Evolutionary conservation across 208 protist genomes (phyloP).

Genomic region (Porcisia deanei): DNA sequence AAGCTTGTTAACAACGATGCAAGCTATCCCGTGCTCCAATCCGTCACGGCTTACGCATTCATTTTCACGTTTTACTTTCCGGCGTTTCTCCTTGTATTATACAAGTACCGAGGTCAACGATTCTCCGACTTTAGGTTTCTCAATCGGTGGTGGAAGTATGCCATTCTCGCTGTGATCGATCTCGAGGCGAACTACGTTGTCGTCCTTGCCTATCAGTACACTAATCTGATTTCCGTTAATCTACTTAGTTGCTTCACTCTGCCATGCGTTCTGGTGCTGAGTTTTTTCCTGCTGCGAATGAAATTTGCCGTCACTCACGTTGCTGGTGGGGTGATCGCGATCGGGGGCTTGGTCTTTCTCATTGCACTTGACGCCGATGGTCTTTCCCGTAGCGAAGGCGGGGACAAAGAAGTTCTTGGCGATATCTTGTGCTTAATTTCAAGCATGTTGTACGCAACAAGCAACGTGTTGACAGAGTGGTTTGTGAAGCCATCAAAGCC

Average conservation of each 20-base stretch:
- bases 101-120: constrained; percentile 30
- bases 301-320: constrained; percentile 85
- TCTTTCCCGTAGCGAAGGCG: constrained; percentile 38
- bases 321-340: constrained; percentile 72
- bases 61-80: constrained; percentile 74
- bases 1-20: constrained; percentile 79
- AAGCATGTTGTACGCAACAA: constrained; percentile 81
- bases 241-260: constrained; percentile 92
- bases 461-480: constrained; percentile 92
- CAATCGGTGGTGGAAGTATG: constrained; percentile 81
- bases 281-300: constrained; percentile 83
- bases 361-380: constrained; percentile 77
- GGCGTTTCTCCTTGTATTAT: constrained; percentile 49
- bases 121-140: constrained; percentile 72
- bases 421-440: constrained; percentile 86
- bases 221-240: constrained; percentile 91
- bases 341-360: constrained; percentile 81
- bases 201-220: constrained; percentile 94
- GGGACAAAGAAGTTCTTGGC: constrained; percentile 65
- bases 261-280: constrained; percentile 91
- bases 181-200: constrained; percentile 94
- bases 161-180: constrained; percentile 89
- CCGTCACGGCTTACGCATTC: constrained; percentile 69
- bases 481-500: constrained; percentile 77
- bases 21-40: constrained; percentile 89